phyloP scores from a whole-genome alignment of 192 early-diverging fungal species.

The Coemansia sp. region DNA sequence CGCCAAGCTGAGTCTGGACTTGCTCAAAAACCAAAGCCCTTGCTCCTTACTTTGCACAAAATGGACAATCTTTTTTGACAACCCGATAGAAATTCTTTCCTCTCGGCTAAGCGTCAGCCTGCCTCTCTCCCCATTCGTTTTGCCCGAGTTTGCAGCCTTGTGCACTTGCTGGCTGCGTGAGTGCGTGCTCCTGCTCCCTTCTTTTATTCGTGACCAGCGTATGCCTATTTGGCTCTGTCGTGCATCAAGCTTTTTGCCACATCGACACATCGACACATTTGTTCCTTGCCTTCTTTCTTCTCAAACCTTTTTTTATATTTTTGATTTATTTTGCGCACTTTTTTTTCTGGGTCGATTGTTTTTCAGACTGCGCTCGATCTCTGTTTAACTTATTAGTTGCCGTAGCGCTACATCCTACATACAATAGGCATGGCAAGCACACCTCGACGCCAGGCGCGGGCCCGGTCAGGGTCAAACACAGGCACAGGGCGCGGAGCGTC shows the following conservation, averaged over 20 bases:
- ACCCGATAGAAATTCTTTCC: constrained; percentile 1
- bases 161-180: constrained; percentile 2
- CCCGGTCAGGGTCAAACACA: background rate
- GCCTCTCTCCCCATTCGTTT: background rate
- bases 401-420: too few relatives aligned
- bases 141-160: background rate
- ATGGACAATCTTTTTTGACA: constrained; percentile 6
- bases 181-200: background rate
- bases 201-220: constrained; percentile 9
- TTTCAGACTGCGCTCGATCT: too few relatives aligned
- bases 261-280: background rate
- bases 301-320: background rate
- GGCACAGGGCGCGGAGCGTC: constrained; percentile 25
- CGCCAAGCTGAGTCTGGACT: too few relatives aligned
- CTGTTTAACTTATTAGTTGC: too few relatives aligned
- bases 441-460: background rate
- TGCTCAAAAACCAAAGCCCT: too few relatives aligned
- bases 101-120: background rate
- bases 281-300: background rate
- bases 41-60: background rate
- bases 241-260: constrained; percentile 1
- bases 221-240: background rate
- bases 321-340: too few relatives aligned
- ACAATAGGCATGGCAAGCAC: background rate
- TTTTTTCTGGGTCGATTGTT: too few relatives aligned